A percentile compares a stretch with the other conserved stretches of the same genome.
phyloP scores from a whole-genome alignment of 768 basidiomycete species.

The Phanerodontia chrysosporium region DNA sequence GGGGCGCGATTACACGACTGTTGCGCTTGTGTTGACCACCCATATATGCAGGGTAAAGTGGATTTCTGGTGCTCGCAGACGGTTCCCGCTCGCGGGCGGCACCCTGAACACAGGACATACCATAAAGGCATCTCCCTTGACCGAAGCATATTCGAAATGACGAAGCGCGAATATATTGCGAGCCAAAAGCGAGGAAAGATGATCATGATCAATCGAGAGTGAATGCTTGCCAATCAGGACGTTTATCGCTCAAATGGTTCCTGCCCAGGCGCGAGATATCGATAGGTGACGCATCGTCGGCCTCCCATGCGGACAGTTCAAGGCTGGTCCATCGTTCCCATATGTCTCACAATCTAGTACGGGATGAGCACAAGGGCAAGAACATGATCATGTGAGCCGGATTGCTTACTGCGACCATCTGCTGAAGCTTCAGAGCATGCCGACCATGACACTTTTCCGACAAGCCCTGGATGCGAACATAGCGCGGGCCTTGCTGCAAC shows the following conservation, averaged over 20 bases:
- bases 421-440: constrained; percentile 66
- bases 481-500: constrained; percentile 86
- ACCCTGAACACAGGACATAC: constrained; percentile 4
- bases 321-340: constrained; percentile 81
- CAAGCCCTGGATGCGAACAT: constrained; percentile 99
- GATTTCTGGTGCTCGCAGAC: not conserved
- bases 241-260: constrained; percentile 1
- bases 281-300: constrained; percentile 79
- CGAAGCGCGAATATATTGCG: constrained; percentile 4
- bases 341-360: constrained; percentile 66
- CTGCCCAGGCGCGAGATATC: constrained; percentile 32
- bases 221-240: constrained; percentile 6
- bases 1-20: not conserved
- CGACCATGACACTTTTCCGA: constrained; percentile 94
- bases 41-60: not conserved
- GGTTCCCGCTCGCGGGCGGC: not conserved
- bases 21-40: not conserved
- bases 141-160: not conserved
- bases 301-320: constrained; percentile 86
- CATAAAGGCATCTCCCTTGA: not conserved
- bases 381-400: not conserved
- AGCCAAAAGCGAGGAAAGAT: constrained; percentile 5
- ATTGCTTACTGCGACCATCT: constrained; percentile 69
- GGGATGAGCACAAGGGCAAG: not conserved
- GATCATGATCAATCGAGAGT: constrained; percentile 5